Evolutionary conservation across 1,284 basidiomycete genomes (phyloP).

Genomic region (Veloboletus limbatus): DNA sequence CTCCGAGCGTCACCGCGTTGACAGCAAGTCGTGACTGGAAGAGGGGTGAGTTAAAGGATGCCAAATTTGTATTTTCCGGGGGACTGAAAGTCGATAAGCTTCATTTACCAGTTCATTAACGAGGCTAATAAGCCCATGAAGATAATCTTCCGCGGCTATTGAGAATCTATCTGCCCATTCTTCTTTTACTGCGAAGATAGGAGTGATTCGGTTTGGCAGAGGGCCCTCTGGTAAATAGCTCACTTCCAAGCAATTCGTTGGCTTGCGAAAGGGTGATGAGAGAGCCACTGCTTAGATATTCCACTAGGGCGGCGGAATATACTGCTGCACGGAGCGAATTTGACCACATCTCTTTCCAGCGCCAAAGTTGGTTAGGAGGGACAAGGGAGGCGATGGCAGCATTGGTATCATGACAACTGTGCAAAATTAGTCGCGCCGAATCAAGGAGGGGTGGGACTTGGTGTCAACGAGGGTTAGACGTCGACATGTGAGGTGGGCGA

Average conservation of each 20-base stretch:
- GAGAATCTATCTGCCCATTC: constrained; percentile 69
- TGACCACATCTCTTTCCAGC: constrained; percentile 79
- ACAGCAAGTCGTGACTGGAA: constrained; percentile 75
- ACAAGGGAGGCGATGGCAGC: constrained; percentile 52
- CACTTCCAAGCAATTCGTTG: constrained; percentile 63
- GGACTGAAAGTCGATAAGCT: background rate
- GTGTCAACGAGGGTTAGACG: constrained; percentile 7
- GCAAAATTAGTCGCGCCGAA: constrained; percentile 51
- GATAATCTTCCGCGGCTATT: constrained; percentile 76
- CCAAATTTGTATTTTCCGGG: background rate
- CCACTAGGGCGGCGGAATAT: constrained; percentile 62
- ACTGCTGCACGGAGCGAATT: constrained; percentile 62
- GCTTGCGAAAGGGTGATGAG: constrained; percentile 58
- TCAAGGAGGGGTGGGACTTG: constrained; percentile 62
- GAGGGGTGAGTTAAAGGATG: constrained; percentile 8
- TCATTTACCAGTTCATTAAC: constrained; percentile 75
- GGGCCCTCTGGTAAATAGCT: constrained; percentile 28
- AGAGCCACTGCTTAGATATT: constrained; percentile 60
- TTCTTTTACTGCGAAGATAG: constrained; percentile 51
- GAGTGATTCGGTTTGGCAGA: constrained; percentile 4
- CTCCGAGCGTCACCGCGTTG: constrained; percentile 79
- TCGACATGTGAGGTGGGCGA: constrained; percentile 8
- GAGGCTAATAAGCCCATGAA: constrained; percentile 78
- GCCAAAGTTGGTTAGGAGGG: constrained; percentile 75
- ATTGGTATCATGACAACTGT: constrained; percentile 52